Percentiles rank a stretch among this genome's conserved stretches.
phyloP scores from a whole-genome alignment of 768 basidiomycete species.

The Rhizopogon rudus region DNA sequence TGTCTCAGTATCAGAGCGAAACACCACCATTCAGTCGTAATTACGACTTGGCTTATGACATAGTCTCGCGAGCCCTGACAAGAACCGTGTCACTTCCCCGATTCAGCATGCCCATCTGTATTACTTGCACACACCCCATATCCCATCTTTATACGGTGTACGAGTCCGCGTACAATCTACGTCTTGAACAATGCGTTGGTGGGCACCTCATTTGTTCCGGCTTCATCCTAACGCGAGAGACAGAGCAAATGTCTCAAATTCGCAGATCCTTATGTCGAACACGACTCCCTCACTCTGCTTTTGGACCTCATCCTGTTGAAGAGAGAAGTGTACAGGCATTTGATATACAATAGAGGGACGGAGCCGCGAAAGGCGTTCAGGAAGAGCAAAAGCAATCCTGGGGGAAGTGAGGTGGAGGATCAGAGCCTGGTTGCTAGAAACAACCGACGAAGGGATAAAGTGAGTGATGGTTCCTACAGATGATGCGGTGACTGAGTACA shows the following conservation, averaged over 20 bases:
- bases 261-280: slow-evolving; percentile 86
- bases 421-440: neutral
- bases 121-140: slow-evolving; percentile 60
- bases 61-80: neutral
- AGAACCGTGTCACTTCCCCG: neutral
- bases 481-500: neutral
- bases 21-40: neutral
- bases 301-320: slow-evolving; percentile 83
- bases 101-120: slow-evolving; percentile 71
- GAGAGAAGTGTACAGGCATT: slow-evolving; percentile 73
- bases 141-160: slow-evolving; percentile 79
- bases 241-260: slow-evolving; percentile 61
- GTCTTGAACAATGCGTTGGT: slow-evolving; percentile 82
- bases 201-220: neutral
- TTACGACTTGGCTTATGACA: neutral
- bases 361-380: slow-evolving; percentile 47
- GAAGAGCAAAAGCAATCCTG: slow-evolving; percentile 1
- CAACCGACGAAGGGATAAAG: slow-evolving; percentile 19
- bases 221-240: slow-evolving; percentile 6
- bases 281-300: slow-evolving; percentile 66
- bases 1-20: neutral
- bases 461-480: slow-evolving; percentile 5
- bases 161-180: slow-evolving; percentile 68
- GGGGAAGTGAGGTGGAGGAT: neutral
- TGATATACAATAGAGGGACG: slow-evolving; percentile 75